Base-by-base conservation (phyloP, 1,284 basidiomycete genomes). In the Xanthoconium separans region DNA sequence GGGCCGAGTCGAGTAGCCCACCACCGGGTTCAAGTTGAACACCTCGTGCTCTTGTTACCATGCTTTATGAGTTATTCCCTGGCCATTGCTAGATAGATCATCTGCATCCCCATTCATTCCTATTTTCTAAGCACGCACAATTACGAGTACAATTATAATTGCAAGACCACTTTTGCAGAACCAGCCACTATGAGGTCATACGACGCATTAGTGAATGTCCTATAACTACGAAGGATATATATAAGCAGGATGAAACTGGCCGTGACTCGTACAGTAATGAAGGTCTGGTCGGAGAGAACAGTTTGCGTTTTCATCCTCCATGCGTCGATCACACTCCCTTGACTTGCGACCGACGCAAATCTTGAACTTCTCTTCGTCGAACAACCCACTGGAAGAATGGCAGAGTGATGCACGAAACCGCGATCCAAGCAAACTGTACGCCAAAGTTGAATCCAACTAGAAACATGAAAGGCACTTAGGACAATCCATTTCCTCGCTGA, bases 381-480 rank as follows among this genome's bases (percentile, higher is more conserved):
- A 62, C 61, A 33, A 72, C 47, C 67, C 69, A 72, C 58, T 80
- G 78, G 53, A 83, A 73, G 16, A 81, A 42, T 8, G 76, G 67
- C 3, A 86, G 65, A 4, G 82, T 79, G 31, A 80, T 65, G 55
- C 77, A 77, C 1, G 82, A 84, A 13, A 85, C 57, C 1, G 59
- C 68, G 6, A 77, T 71, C 84, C 84, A 85, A 1, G 70, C 76
- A 49, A 85, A 66, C 37, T 84, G 74, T 33, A 87, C 69, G 16
- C 80, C 83, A 58, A 86, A 85, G 58, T 84, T 83, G 40, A 78
- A 60, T 8, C 79, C 82, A 20, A 87, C 83, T 84, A 50, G 37
- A 48, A 57, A 55, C 24, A 41, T 22, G 22, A 39, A 45, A 11
- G 37, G 13, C 10, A 30, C 40, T 62, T 24, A 62, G 47, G 2